phyloP scores from a whole-genome alignment of 2,329 filamentous ascomycete genomes.

The Trichoderma sp. region DNA sequence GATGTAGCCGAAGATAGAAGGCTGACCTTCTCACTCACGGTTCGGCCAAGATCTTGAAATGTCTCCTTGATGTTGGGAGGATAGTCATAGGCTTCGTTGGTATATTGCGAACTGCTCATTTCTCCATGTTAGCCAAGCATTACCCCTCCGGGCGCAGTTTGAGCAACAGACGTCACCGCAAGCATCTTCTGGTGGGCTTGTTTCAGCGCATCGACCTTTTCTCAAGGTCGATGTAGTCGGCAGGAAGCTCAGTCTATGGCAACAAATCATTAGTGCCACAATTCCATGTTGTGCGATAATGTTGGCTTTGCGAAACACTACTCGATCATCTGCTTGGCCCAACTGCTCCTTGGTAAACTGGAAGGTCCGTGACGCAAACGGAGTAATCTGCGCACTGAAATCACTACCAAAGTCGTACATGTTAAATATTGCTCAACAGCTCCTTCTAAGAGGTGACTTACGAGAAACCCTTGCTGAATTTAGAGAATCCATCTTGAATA shows the following conservation, averaged over 20 bases:
- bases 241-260: conserved; percentile 83
- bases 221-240: conserved; percentile 98
- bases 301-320: conserved; percentile 37
- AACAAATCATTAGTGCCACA: background rate
- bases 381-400: conserved; percentile 80
- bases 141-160: background rate
- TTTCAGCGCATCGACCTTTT: conserved; percentile 98
- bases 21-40: conserved; percentile 90
- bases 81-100: conserved; percentile 88
- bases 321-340: conserved; percentile 92
- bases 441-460: conserved; percentile 37
- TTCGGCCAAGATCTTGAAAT: conserved; percentile 93
- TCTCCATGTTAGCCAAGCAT: background rate
- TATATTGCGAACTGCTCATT: conserved; percentile 76
- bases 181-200: conserved; percentile 97
- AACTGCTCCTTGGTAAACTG: conserved; percentile 99
- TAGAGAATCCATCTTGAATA: conserved; percentile 57
- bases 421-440: conserved; percentile 1
- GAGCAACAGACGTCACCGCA: conserved; percentile 79
- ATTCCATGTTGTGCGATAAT: background rate
- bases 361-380: conserved; percentile 90
- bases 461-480: conserved; percentile 58
- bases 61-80: conserved; percentile 97
- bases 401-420: conserved; percentile 40
- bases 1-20: conserved; percentile 85